Base-by-base conservation (phyloP, 495 filamentous ascomycete species). In the Acidomyces sp. region DNA sequence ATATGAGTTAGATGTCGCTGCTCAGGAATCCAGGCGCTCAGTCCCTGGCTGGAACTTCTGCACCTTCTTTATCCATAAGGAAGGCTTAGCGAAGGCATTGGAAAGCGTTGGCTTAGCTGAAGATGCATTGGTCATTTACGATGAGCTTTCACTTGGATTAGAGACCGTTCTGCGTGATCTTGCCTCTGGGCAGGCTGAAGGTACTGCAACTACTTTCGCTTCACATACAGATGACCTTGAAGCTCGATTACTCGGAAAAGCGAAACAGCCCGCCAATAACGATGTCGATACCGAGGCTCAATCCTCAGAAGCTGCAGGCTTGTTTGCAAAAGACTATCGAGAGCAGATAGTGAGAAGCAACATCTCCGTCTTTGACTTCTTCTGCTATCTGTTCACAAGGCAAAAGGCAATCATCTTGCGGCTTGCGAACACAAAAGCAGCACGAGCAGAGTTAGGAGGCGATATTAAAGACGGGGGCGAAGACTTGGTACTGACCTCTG, bases 1-100 rank as follows among this genome's bases (percentile, higher is more conserved):
- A 53, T 96, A 96, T 58, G 90, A 97, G 54, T 88, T 95, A 52
- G 92, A 97, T 58, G 92, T 97, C 52, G 78, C 78, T 50, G 92
- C 94, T 55, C 85, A 82, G 52, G 90, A 96, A 51, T 73, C 80
- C 3, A 87, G 95, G 63, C 75, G 88, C 29, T 73, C 68, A 29
- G 62, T 97, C 17, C 90, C 92, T 3, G 90, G 90, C 0, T 97
- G 92, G 90, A 97, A 97, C 55, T 97, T 96, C 55, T 95, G 88
- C 58, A 96, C 92, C 0, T 97, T 95, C 55, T 97, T 97, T 55
- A 82, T 97, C 16, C 67, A 96, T 12, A 97, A 97, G 52, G 90
- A 97, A 56, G 90, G 90, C 3, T 68, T 97, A 29, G 86, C 87
- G 3, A 70, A 80, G 41, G 92, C 86, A 0, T 94, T 97, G 55